Evolutionary conservation across 129 eudicot genomes (phyloP), one percentile per base, ranked within the genome.

Genomic region (Artemisia annua): DNA sequence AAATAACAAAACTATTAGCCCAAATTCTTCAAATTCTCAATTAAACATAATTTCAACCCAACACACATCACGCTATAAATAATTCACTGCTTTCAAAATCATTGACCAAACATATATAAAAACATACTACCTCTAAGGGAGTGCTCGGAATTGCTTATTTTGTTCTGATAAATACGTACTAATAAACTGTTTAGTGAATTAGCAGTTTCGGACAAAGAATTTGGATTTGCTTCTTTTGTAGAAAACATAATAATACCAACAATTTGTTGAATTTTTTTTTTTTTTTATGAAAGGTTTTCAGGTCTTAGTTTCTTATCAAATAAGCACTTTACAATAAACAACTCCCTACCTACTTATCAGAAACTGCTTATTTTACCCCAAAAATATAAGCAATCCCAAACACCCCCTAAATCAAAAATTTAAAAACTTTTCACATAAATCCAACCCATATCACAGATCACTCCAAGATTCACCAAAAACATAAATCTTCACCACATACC

Each of bases 1-100:
- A 20, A 26, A 83, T 50, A n/a, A 76, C 18, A 39, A 6, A 70
- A 53, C 18, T 53, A 53, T 52, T 32, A 52, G n/a, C n/a, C 14
- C 58, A n/a, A n/a, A n/a, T n/a, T n/a, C n/a, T n/a, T n/a, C 17
- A 10, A 48, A 46, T 24, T 30, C 13, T 9, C 56, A 48, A 8
- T 11, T 20, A 56, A 19, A 16, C 13, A 17, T 11, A 12, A 20
- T 56, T 56, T 13, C 39, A 32, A 56, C 62, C 62, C 19, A 73
- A 48, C 30, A 63, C 14, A 16, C 11, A 46, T 69, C 30, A 56
- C 11, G 11, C 4, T 8, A 18, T 17, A 17, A 56, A 56, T 11
- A 18, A 8, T 2, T 17, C 28, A 56, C 4, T 0, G 7, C 39
- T 32, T 32, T 4, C 39, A 32, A 32, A 30, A 32, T 32, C 7